phyloP scores from a whole-genome alignment of 2,329 filamentous ascomycete genomes.

The Exophiala mesophila region DNA sequence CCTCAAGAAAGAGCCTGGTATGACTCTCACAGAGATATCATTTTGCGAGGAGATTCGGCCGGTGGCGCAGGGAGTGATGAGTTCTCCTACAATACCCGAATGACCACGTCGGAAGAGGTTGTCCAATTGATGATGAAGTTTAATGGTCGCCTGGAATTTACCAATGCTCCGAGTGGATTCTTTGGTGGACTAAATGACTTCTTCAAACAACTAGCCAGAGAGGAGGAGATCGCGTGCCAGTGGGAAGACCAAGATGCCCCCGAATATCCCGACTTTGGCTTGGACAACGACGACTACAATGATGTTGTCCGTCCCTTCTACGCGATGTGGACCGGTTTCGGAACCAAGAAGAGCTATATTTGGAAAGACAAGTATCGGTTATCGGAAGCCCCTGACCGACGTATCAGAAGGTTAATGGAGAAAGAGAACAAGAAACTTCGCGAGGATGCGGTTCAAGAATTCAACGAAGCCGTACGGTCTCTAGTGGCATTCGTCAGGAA shows the following conservation, averaged over 20 bases:
- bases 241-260: conserved; percentile 58
- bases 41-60: conserved; percentile 61
- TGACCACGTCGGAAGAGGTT: conserved; percentile 78
- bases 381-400: conserved; percentile 81
- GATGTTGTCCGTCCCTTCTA: conserved; percentile 76
- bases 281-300: conserved; percentile 70
- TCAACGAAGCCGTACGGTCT: conserved; percentile 85
- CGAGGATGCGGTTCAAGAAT: conserved; percentile 77
- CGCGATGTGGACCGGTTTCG: conserved; percentile 70
- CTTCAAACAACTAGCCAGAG: conserved; percentile 73
- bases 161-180: conserved; percentile 76
- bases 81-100: conserved; percentile 63
- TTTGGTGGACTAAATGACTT: conserved; percentile 71
- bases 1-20: conserved; percentile 97
- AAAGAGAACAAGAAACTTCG: conserved; percentile 86
- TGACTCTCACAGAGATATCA: conserved; percentile 84
- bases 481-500: conserved; percentile 86
- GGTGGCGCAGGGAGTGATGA: conserved; percentile 43
- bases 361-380: conserved; percentile 85
- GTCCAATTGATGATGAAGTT: conserved; percentile 74
- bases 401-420: conserved; percentile 78
- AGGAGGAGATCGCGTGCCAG: conserved; percentile 71
- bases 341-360: conserved; percentile 76
- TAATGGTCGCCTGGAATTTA: conserved; percentile 70
- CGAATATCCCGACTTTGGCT: conserved; percentile 79